phyloP scores from a whole-genome alignment of 2,329 filamentous ascomycete genomes.

The Lachnum nothofagi region DNA sequence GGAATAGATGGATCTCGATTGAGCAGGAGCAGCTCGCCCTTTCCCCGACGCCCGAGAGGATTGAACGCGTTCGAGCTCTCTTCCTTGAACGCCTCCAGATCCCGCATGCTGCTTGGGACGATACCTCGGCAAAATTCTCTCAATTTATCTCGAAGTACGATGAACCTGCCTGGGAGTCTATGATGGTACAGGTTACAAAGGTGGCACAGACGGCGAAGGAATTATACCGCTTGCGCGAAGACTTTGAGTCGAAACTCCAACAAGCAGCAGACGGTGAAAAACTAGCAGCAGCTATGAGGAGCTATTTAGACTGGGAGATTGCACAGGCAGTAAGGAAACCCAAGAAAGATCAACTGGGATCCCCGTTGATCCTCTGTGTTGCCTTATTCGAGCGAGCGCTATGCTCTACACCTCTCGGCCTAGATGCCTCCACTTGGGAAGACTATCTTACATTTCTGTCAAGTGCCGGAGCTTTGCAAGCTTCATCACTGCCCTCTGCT shows the following conservation, averaged over 20 bases:
- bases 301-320: constrained; percentile 85
- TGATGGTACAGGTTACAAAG: constrained; percentile 64
- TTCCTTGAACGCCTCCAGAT: constrained; percentile 65
- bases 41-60: constrained; percentile 49
- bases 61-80: constrained; percentile 62
- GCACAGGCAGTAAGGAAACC: constrained; percentile 52
- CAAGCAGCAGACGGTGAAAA: constrained; percentile 54
- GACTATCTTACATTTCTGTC: constrained; percentile 51
- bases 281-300: constrained; percentile 48
- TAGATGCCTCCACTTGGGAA: constrained; percentile 72
- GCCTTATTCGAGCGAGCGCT: constrained; percentile 77
- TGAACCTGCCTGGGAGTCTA: constrained; percentile 63
- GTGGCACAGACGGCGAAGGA: constrained; percentile 59
- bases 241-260: constrained; percentile 62
- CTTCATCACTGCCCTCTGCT: constrained; percentile 42
- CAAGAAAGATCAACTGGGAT: constrained; percentile 41
- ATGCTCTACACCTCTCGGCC: constrained; percentile 56
- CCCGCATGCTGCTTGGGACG: constrained; percentile 71
- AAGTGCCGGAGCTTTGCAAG: constrained; percentile 30
- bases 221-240: constrained; percentile 59
- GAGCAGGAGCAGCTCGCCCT: constrained; percentile 62
- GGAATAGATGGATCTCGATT: constrained; percentile 72
- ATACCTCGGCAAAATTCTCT: constrained; percentile 70
- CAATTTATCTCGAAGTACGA: constrained; percentile 69
- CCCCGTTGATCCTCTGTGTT: constrained; percentile 48